Base-by-base conservation (phyloP, 805 yeast species). In the Metschnikowia cubensis region DNA sequence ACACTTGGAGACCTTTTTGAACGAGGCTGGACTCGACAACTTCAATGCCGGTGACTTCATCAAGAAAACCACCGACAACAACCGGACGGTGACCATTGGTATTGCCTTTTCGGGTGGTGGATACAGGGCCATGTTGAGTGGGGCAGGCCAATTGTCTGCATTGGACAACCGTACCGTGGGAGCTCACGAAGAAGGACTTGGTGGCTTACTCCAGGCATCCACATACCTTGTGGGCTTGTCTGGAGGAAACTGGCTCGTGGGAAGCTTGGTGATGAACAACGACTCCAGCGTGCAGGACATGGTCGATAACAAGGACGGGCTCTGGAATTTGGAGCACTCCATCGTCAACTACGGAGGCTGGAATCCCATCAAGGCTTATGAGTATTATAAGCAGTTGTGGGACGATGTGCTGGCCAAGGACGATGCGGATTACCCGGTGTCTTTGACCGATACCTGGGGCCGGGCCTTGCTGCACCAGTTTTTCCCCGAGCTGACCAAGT, bases 121-220 rank as follows among this genome's bases (percentile, higher is more conserved):
- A 3, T 89, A 87, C 66, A 77, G 97, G 53, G 95, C 96, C 33
- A 87, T 89, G 91, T 74, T 89, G 41, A 69, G 76, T 50, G 96
- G 96, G 2, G 96, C 96, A 13, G 96, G 96, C 34, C 82, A 83
- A 63, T 68, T 89, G 18, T 73, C 91, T 1, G 96, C 92, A 1
- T 68, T 87, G 51, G 97, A 89, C 64, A 81, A 82, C 60, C 73
- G 95, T 56, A 84, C 94, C 2, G 40, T 49, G 14, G 65, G 64
- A 5, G 65, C 63, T 2, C 58, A 57, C 14, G 45, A 48, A 14
- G 47, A 45, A 8, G 63, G 61, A 14, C 50, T 59, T 42, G 62
- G 62, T 6, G 62, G 62, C 4, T 45, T 59, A 40, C 59, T 59
- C 35, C 61, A 59, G 47, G 51, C 59, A 0, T 37, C 57, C n/a